Base-by-base conservation (phyloP, 306 rosid genomes). In the Dalbergia cultrata region DNA sequence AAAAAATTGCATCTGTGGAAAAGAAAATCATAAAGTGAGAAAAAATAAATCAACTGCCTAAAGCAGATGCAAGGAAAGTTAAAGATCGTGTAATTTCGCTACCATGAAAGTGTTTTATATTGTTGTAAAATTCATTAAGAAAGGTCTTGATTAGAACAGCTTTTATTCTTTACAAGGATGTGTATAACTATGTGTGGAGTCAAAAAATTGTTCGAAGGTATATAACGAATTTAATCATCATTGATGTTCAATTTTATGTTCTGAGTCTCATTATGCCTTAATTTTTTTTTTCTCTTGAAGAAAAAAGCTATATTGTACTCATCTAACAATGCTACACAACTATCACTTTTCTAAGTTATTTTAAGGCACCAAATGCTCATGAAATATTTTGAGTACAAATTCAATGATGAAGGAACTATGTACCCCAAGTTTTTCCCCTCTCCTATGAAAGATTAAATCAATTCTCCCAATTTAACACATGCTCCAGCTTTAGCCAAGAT, bases 381-480 rank as follows among this genome's bases (percentile, higher is more conserved):
- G 10, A 52, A 63, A 75, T 64, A 44, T 14, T 54, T 31, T 41
- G 68, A 31, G 34, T 60, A 37, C 47, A 69, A 4, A 49, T 19
- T 52, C 18, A 17, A 78, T 49, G 58, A 19, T 44, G 64, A 80
- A 64, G 52, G 58, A 66, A 65, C 67, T 66, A 81, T 77, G 14
- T 66, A 39, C 49, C 33, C 79, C 3, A 57, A 44, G 64, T 67
- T 83, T 59, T 47, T 13, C 5, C 14, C 10, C 47, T 11, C 44
- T 82, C 57, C 56, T 18, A 12, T 70, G 41, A 63, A 69, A 77
- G 71, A 80, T n/a, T 39, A 56, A 41, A 61, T 43, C 31, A 59
- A 43, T 47, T 52, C 81, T 75, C 67, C 80, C 80, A 80, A 61
- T 37, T 60, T 60, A 16, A 67, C 66, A 33, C 22, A 61, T 58